Percentiles rank a stretch among this genome's conserved stretches.
Conservation (phyloP, 2,329 filamentous ascomycete genomes). For the Aureobasidium sp. region DNA sequence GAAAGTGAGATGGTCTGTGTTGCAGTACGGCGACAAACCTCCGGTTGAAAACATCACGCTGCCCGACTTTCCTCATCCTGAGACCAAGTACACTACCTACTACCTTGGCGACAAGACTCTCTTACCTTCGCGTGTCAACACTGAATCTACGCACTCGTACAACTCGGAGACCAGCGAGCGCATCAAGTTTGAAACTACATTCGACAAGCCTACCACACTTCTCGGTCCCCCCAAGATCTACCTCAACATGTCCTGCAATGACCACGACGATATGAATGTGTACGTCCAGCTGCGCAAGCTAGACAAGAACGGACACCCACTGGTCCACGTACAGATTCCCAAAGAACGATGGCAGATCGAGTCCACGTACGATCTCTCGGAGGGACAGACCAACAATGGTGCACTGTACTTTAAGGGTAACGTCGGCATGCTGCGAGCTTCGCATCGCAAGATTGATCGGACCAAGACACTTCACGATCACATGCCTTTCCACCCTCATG, state of each 20-base stretch:
- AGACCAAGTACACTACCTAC: conserved; percentile 10
- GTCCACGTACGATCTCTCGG: conserved; percentile 28
- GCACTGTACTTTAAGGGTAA: conserved; percentile 36
- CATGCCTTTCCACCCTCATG: conserved; percentile 35
- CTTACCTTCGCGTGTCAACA: not conserved
- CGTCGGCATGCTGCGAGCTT: conserved; percentile 41
- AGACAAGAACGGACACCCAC: conserved; percentile 35
- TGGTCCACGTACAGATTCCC: conserved; percentile 41
- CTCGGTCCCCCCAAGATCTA: conserved; percentile 42
- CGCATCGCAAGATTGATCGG: conserved; percentile 33
- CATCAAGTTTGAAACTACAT: conserved; percentile 33
- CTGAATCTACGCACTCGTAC: conserved; percentile 22
- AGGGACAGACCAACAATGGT: conserved; percentile 34
- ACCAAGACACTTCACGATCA: conserved; percentile 23
- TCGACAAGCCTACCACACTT: conserved; percentile 32
- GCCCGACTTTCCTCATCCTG: conserved; percentile 24
- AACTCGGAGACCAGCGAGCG: conserved; percentile 28
- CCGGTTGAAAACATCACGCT: conserved; percentile 29
- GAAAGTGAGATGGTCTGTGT: conserved; percentile 35
- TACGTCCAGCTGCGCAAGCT: conserved; percentile 41
- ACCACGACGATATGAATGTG: conserved; percentile 39
- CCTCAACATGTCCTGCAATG: conserved; percentile 24
- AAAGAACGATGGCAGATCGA: conserved; percentile 20
- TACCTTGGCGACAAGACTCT: conserved; percentile 15
- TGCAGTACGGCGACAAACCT: conserved; percentile 33